Evolutionary conservation across 495 filamentous ascomycete species (phyloP).

Genomic region (Parmelia sp.): DNA sequence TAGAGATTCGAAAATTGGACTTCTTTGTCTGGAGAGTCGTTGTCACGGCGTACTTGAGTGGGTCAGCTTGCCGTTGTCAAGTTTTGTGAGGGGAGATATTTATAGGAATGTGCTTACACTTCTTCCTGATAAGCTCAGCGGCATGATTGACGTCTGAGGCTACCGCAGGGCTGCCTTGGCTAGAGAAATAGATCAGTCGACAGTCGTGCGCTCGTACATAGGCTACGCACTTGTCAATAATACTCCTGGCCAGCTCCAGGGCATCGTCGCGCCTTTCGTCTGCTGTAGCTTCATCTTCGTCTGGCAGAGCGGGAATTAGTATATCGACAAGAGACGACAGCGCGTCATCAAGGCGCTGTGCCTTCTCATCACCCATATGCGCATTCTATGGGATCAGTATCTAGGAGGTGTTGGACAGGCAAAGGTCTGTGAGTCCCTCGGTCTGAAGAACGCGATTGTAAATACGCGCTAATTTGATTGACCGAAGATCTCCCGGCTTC

Average conservation of each 20-base stretch:
- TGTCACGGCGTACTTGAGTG: slow-evolving; percentile 57
- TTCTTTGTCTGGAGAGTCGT: slow-evolving; percentile 75
- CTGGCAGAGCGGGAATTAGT: slow-evolving; percentile 39
- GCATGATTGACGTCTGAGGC: slow-evolving; percentile 88
- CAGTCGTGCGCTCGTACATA: slow-evolving; percentile 9
- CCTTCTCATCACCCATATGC: slow-evolving; percentile 28
- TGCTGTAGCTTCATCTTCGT: slow-evolving; percentile 40
- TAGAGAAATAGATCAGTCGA: slow-evolving; percentile 11
- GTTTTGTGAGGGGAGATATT: slow-evolving; percentile 4
- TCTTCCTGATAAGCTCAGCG: slow-evolving; percentile 82
- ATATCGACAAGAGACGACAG: slow-evolving; percentile 50
- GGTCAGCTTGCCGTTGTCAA: slow-evolving; percentile 16
- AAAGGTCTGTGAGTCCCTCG: no score
- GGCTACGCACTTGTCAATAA: slow-evolving; percentile 31
- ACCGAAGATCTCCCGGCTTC: slow-evolving; percentile 1
- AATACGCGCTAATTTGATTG: not conserved
- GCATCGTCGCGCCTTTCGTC: slow-evolving; percentile 42
- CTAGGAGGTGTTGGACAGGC: slow-evolving; percentile 1
- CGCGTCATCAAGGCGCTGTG: slow-evolving; percentile 47
- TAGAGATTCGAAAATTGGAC: slow-evolving; percentile 83
- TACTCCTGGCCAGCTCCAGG: slow-evolving; percentile 43
- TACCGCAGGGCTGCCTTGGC: slow-evolving; percentile 45
- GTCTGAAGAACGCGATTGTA: not conserved
- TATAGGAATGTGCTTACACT: slow-evolving; percentile 36
- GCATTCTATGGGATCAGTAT: slow-evolving; percentile 18